Evolutionary conservation across 169 alveolate species (phyloP).

Genomic region (Plasmodium cynomolgi): DNA sequence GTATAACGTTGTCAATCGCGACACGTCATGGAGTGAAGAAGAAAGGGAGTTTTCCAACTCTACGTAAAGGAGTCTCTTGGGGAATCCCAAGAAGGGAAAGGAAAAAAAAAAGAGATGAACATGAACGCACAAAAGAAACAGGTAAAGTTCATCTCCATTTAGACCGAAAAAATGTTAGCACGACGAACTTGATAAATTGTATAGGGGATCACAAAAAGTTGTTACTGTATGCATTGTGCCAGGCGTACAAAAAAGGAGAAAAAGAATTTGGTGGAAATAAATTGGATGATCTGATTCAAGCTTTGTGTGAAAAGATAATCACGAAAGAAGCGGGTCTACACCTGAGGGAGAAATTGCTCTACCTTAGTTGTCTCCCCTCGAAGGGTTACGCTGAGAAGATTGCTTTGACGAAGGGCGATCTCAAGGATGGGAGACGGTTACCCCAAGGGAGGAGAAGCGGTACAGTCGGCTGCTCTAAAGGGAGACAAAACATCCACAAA

Average conservation of each 20-base stretch:
- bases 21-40: not conserved
- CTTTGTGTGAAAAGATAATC: not conserved
- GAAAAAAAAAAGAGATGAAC: not conserved
- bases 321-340: not conserved
- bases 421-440: not conserved
- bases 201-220: constrained; percentile 34
- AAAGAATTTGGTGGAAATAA: not conserved
- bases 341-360: constrained; percentile 29
- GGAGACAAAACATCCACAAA: not conserved
- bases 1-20: not conserved
- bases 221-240: constrained; percentile 30
- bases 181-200: constrained; percentile 4
- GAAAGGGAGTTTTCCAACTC: not conserved
- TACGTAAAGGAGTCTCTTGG: not conserved
- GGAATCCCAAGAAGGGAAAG: not conserved
- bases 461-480: not conserved
- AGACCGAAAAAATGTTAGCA: constrained; percentile 17
- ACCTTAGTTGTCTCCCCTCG: constrained; percentile 31
- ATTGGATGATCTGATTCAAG: constrained; percentile 2
- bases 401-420: not conserved
- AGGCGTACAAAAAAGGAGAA: constrained; percentile 18
- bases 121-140: not conserved
- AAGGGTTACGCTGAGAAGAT: constrained; percentile 57
- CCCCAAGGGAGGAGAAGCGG: not conserved
- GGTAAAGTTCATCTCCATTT: not conserved